A percentile compares a stretch with the other conserved stretches of the same genome.
These are phyloP conservation scores for Trichoderma arundinaceum DNA, from an alignment of 2,329 filamentous ascomycete genomes.

Conservation along the genomic window DNA sequence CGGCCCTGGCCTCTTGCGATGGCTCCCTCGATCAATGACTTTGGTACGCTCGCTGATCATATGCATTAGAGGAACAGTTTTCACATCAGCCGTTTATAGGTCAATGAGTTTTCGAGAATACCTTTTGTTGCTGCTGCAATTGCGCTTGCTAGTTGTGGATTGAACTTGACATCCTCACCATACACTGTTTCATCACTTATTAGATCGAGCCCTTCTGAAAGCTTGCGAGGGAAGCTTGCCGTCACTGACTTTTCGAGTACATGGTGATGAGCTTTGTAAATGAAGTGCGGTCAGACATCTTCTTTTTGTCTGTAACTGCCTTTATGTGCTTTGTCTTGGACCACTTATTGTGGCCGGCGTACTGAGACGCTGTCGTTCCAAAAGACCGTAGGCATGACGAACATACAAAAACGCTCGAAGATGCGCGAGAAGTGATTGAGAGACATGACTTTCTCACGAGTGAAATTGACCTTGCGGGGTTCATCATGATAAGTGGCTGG, in stretches of 20 bases:
- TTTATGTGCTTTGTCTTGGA: conserved; percentile 97
- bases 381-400: conserved; percentile 57
- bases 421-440: conserved; percentile 7
- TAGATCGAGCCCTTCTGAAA: neutral
- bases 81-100: neutral
- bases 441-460: conserved; percentile 3
- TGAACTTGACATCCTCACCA: conserved; percentile 74
- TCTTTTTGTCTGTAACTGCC: conserved; percentile 80
- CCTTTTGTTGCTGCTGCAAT: conserved; percentile 81
- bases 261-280: conserved; percentile 76
- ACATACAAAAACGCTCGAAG: conserved; percentile 45
- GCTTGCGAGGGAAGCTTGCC: conserved; percentile 13
- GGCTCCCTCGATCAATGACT: conserved; percentile 80
- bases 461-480: conserved; percentile 16
- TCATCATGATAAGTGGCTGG: neutral
- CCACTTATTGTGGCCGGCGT: conserved; percentile 88
- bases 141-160: conserved; percentile 75
- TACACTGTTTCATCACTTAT: conserved; percentile 59
- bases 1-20: conserved; percentile 88
- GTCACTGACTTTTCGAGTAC: conserved; percentile 70
- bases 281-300: conserved; percentile 70
- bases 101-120: conserved; percentile 43
- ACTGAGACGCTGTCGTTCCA: conserved; percentile 49
- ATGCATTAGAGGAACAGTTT: neutral
- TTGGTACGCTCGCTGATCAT: conserved; percentile 71